Base-by-base conservation (phyloP, 2,329 filamentous ascomycete species). In the Polytolypa hystricis region DNA sequence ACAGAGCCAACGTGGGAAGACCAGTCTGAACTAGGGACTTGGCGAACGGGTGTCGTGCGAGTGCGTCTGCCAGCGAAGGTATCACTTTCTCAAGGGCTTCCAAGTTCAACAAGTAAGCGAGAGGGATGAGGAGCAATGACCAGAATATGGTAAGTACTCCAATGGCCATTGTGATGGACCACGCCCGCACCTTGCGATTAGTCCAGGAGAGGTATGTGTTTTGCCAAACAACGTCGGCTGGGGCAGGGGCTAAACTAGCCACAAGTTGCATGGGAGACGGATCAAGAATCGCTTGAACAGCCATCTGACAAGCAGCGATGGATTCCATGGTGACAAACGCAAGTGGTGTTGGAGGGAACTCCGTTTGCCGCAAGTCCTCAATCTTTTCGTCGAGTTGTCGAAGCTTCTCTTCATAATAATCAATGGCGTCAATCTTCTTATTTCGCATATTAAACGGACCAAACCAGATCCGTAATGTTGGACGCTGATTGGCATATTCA, bases 261-360 rank as follows among this genome's bases (percentile, higher is more conserved):
- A 94, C 67, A 4, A 98, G 71, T 42, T 83, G 81, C 40, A 87
- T 79, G 0, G 93, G 91, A 8, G 83, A 80, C 3, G 91, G 86
- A 53, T 96, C 89, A 36, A 98, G 77, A 8, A 93, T 79, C 3
- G 91, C 87, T 60, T 98, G 91, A 29, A 94, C 84, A 16, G 87
- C 84, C 86, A 96, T 94, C 64, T 98, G 91, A 45, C 74, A 77
- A 14, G 87, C 81, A 10, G 87, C 84, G 33, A 94, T 91, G 3
- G 85, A 91, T 62, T 95, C 84, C 85, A 98, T 93, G 0, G 91
- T 96, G 26, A 98, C 84, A 57, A 98, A 95, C 1, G 93, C 93
- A 42, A 93, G 72, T 33, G 89, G 81, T 1, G 79, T 87, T 0
- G 91, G 70, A 4, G 71, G 65, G 50, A 86, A 96, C 3, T 81